phyloP scores from a whole-genome alignment of 2,329 filamentous ascomycete species.

The Stemphylium beticola region DNA sequence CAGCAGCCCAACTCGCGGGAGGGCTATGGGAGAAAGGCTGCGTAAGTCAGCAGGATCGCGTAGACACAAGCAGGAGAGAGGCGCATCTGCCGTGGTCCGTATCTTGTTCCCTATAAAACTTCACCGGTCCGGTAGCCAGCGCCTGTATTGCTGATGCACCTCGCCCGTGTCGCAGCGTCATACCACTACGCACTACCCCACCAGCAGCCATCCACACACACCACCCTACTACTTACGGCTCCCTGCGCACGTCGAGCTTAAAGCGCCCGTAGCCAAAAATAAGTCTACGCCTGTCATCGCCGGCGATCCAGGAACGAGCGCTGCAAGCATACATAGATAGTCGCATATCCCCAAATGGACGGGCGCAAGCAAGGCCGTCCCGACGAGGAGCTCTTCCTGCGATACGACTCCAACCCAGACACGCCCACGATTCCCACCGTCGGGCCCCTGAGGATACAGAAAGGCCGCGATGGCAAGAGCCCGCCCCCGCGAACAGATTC shows the following conservation, averaged over 20 bases:
- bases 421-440: conserved; percentile 85
- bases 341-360: conserved; percentile 46
- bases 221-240: conserved; percentile 3
- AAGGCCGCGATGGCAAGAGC: conserved; percentile 63
- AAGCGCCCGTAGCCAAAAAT: conserved; percentile 36
- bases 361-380: conserved; percentile 67
- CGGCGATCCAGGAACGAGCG: conserved; percentile 26
- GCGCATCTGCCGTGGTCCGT: conserved; percentile 16
- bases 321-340: conserved; percentile 8
- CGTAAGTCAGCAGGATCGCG: conserved; percentile 35
- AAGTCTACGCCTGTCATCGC: conserved; percentile 31
- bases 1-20: conserved; percentile 31
- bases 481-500: conserved; percentile 63
- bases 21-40: conserved; percentile 26
- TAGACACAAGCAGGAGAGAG: conserved; percentile 16
- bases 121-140: conserved; percentile 11
- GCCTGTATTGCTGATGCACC: conserved; percentile 13
- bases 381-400: conserved; percentile 84
- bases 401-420: conserved; percentile 58
- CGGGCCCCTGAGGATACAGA: conserved; percentile 84
- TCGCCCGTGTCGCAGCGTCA: conserved; percentile 17
- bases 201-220: conserved; percentile 23
- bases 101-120: conserved; percentile 15
- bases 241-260: conserved; percentile 19
- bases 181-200: conserved; percentile 22